Conservation (phyloP, 148 eudicot genomes). For the Pouteria glomerata region DNA sequence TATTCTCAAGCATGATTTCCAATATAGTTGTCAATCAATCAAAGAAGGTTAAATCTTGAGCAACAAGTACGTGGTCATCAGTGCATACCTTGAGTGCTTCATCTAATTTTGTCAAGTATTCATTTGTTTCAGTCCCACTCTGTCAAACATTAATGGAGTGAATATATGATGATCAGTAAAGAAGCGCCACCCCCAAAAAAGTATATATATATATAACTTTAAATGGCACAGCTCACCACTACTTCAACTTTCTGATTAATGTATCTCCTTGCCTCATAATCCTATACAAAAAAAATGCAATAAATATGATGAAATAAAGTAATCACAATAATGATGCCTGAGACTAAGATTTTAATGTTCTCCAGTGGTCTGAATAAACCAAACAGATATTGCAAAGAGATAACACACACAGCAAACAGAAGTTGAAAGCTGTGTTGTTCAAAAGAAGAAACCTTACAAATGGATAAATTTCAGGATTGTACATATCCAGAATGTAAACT, state of each 20-base stretch:
- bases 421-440: background rate
- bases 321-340: background rate
- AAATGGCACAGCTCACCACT: conserved; percentile 38
- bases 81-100: conserved; percentile 66
- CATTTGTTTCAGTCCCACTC: conserved; percentile 78
- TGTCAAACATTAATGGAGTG: conserved; percentile 20
- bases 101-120: conserved; percentile 71
- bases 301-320: background rate
- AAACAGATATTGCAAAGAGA: background rate
- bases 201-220: background rate
- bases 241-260: conserved; percentile 84
- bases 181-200: too few species aligned
- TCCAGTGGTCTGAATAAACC: background rate
- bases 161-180: conserved; percentile 1
- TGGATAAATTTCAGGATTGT: conserved; percentile 82
- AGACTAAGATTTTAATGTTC: background rate
- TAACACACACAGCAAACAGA: background rate
- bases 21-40: background rate
- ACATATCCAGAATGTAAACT: conserved; percentile 90
- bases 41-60: background rate
- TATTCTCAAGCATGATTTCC: background rate
- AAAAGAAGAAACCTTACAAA: conserved; percentile 46
- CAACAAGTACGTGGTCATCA: background rate
- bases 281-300: conserved; percentile 35
- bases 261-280: conserved; percentile 58